Evolutionary conservation across 2,329 filamentous ascomycete genomes (phyloP).

Genomic region (Pseudocercospora fuligena): DNA sequence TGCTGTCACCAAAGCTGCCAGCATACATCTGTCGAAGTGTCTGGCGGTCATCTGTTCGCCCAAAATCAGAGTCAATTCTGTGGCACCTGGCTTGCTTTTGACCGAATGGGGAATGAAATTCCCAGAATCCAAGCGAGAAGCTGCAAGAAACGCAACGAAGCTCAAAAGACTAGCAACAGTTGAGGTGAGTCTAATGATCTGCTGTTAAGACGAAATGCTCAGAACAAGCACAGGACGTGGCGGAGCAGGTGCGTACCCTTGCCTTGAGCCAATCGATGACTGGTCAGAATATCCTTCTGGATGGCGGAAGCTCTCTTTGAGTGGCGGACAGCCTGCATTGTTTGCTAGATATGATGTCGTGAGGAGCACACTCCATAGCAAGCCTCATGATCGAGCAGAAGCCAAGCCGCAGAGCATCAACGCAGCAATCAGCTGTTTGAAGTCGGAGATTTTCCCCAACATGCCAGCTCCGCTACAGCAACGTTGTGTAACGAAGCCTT

Average conservation of each 20-base stretch:
- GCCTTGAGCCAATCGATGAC: slow-evolving; percentile 57
- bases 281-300: slow-evolving; percentile 59
- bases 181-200: slow-evolving; percentile 43
- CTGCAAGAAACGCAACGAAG: slow-evolving; percentile 50
- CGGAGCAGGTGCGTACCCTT: slow-evolving; percentile 58
- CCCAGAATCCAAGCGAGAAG: slow-evolving; percentile 50
- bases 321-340: background rate
- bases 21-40: slow-evolving; percentile 60
- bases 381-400: background rate
- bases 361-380: background rate
- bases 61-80: slow-evolving; percentile 63
- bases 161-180: slow-evolving; percentile 60
- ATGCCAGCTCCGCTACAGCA: slow-evolving; percentile 9
- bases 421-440: background rate
- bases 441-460: slow-evolving; percentile 1
- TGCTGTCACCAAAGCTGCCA: slow-evolving; percentile 44
- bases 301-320: slow-evolving; percentile 41
- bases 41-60: slow-evolving; percentile 60
- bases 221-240: slow-evolving; percentile 51
- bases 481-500: slow-evolving; percentile 6
- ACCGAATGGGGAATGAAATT: slow-evolving; percentile 57
- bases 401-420: background rate
- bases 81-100: slow-evolving; percentile 58
- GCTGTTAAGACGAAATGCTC: background rate
- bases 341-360: background rate